phyloP scores from a whole-genome alignment of 768 basidiomycete genomes.

The Hygrophorus pudorinus region DNA sequence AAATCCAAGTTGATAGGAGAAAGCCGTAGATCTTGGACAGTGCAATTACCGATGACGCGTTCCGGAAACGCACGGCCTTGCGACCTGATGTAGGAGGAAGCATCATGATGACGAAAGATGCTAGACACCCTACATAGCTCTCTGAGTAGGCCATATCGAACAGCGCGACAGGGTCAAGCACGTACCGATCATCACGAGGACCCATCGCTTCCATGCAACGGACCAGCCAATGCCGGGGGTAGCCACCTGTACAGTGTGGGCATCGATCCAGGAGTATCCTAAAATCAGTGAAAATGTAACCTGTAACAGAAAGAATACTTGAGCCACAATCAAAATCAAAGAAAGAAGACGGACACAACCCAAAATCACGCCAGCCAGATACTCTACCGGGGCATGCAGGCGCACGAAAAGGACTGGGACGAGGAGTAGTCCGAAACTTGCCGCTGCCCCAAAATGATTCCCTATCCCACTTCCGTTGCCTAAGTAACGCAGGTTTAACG shows the following conservation, averaged over 20 bases:
- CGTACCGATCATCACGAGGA: constrained; percentile 40
- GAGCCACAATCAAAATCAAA: too few relatives aligned
- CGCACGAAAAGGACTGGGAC: constrained; percentile 41
- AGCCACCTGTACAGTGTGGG: constrained; percentile 31
- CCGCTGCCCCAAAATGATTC: constrained; percentile 35
- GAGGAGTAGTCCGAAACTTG: constrained; percentile 23
- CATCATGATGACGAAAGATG: constrained; percentile 44
- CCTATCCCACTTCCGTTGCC: constrained; percentile 37
- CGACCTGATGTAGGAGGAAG: constrained; percentile 41
- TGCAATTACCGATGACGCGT: constrained; percentile 29
- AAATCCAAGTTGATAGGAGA: constrained; percentile 33
- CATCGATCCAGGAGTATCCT: constrained; percentile 51
- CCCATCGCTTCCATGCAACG: constrained; percentile 42
- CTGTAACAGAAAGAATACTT: constrained; percentile 12
- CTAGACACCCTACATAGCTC: constrained; percentile 29
- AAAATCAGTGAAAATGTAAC: constrained; percentile 34
- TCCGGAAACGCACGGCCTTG: constrained; percentile 32
- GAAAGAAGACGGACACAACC: constrained; percentile 25
- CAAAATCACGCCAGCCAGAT: constrained; percentile 27
- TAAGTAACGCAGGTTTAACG: neutral
- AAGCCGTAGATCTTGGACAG: constrained; percentile 32
- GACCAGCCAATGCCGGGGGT: constrained; percentile 44
- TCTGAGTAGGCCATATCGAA: neutral
- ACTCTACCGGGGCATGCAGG: constrained; percentile 32
- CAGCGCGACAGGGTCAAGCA: neutral